phyloP scores from a whole-genome alignment of 2,329 filamentous ascomycete genomes.

The Hypoxylon rubiginosum region DNA sequence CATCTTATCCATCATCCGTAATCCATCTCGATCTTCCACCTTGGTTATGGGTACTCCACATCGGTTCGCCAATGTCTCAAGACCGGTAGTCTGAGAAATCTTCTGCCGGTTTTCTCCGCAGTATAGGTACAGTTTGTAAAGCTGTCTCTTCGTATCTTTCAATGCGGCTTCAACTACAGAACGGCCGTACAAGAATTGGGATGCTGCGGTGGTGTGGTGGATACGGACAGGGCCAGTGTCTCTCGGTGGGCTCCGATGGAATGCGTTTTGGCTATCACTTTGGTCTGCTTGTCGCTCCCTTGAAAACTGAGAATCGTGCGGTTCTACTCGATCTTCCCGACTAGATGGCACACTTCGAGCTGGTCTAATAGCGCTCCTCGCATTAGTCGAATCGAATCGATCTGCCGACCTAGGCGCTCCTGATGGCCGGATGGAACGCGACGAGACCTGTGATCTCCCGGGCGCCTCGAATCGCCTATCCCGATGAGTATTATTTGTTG shows the following conservation, averaged over 20 bases:
- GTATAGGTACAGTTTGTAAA: slow-evolving; percentile 89
- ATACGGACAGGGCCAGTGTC: slow-evolving; percentile 55
- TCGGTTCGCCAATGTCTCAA: slow-evolving; percentile 62
- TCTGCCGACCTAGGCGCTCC: background rate
- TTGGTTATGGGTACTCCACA: slow-evolving; percentile 68
- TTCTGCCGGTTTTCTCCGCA: slow-evolving; percentile 68
- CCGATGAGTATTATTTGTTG: background rate
- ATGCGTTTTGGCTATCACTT: slow-evolving; percentile 22
- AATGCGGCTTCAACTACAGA: slow-evolving; percentile 86
- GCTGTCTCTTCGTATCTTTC: slow-evolving; percentile 72
- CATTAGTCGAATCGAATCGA: background rate
- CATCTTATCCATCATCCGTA: slow-evolving; percentile 85
- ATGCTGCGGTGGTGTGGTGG: slow-evolving; percentile 83
- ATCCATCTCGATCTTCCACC: slow-evolving; percentile 67
- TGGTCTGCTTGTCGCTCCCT: slow-evolving; percentile 11
- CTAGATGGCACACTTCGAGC: background rate
- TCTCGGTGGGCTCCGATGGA: slow-evolving; percentile 18
- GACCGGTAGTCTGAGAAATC: slow-evolving; percentile 58
- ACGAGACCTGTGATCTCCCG: background rate
- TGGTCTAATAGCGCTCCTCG: slow-evolving; percentile 5
- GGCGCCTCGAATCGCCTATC: background rate
- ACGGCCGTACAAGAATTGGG: slow-evolving; percentile 90
- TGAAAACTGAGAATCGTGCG: slow-evolving; percentile 4
- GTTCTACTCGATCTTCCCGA: background rate
- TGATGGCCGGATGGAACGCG: background rate